Evolutionary conservation across 2,329 filamentous ascomycete genomes (phyloP).

Genomic region (Aspergillus hortae): DNA sequence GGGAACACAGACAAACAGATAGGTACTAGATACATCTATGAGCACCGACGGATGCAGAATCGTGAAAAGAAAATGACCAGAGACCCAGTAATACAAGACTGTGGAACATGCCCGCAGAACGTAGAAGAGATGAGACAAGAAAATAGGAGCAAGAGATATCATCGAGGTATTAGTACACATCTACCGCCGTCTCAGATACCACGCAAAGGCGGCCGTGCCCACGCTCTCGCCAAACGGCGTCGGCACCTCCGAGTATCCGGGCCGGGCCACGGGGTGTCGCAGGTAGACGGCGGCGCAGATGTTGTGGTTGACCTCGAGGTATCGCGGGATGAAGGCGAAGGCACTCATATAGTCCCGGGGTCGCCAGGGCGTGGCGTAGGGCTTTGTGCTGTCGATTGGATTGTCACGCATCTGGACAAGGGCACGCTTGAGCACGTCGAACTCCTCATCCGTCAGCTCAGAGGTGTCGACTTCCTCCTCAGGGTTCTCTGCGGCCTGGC

Average conservation of each 20-base stretch:
- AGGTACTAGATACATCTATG: conserved; percentile 18
- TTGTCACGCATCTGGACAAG: conserved; percentile 68
- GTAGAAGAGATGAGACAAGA: conserved; percentile 12
- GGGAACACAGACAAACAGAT: conserved; percentile 13
- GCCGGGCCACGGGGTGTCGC: conserved; percentile 84
- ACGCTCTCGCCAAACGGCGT: conserved; percentile 70
- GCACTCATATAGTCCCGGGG: conserved; percentile 83
- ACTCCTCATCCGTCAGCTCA: conserved; percentile 47
- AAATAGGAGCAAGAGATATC: conserved; percentile 9
- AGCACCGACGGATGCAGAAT: conserved; percentile 17
- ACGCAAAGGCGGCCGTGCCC: conserved; percentile 84
- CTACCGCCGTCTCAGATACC: conserved; percentile 83
- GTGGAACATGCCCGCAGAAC: conserved; percentile 22
- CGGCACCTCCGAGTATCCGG: conserved; percentile 76
- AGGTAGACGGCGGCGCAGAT: conserved; percentile 95
- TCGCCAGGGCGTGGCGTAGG: conserved; percentile 87
- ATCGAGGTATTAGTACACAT: conserved; percentile 10
- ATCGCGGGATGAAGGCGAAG: conserved; percentile 92
- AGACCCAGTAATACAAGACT: conserved; percentile 37
- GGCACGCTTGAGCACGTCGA: conserved; percentile 50
- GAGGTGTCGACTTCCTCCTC: conserved; percentile 36
- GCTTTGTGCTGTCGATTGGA: conserved; percentile 70
- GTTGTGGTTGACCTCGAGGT: conserved; percentile 96
- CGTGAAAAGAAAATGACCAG: conserved; percentile 16
- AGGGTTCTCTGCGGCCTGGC: conserved; percentile 28